Conservation (phyloP, 192 early-diverging fungal species). For the Rhizophagus clarus region DNA sequence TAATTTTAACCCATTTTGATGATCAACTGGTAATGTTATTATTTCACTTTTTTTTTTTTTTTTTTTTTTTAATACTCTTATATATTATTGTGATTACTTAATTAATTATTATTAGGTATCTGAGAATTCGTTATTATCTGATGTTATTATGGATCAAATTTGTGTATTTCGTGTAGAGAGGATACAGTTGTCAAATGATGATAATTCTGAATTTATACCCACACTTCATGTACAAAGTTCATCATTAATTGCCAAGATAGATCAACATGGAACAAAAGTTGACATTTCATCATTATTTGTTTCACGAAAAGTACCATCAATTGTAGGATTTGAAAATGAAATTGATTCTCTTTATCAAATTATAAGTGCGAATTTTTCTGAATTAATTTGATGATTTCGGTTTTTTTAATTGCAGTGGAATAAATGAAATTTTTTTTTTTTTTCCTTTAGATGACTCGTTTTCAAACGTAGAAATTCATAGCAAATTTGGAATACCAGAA, state of each 20-base stretch:
- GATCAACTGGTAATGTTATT: not conserved
- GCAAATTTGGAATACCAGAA: slow-evolving; percentile 44
- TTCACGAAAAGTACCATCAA: not conserved
- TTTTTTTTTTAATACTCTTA: not conserved
- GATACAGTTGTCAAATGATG: not conserved
- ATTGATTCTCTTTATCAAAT: not conserved
- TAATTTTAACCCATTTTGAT: not conserved
- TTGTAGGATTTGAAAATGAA: not conserved
- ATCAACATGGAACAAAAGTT: not conserved
- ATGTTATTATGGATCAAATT: not conserved
- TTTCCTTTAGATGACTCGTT: slow-evolving; percentile 14
- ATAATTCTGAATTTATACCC: not conserved
- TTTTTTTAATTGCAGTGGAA: not conserved
- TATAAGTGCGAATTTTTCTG: not conserved
- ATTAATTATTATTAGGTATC: not conserved
- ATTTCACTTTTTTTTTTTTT: too few species aligned
- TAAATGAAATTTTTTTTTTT: too few species aligned
- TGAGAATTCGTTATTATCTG: not conserved
- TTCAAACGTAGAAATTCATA: slow-evolving; percentile 21
- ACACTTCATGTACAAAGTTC: not conserved
- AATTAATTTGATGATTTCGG: too few species aligned
- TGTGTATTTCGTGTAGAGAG: not conserved
- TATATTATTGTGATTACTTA: not conserved
- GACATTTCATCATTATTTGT: not conserved
- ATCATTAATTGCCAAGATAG: not conserved